Evolutionary conservation across 768 basidiomycete genomes (phyloP).

Genomic region (Epithele typhae): DNA sequence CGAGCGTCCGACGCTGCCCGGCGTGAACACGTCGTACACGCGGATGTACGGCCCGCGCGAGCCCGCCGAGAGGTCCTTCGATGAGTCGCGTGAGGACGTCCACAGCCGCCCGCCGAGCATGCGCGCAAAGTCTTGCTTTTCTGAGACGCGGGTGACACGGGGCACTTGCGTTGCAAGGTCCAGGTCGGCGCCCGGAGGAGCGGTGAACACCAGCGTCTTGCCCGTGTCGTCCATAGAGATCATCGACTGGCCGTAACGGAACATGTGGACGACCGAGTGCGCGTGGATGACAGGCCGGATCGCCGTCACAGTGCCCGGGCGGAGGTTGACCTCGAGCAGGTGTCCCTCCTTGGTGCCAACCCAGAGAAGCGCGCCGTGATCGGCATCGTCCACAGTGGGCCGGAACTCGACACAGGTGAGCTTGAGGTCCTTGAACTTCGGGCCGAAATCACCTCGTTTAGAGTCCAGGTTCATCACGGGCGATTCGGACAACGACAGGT

Average conservation of each 20-base stretch:
- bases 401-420: conserved; percentile 79
- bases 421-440: conserved; percentile 57
- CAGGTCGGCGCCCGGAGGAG: conserved; percentile 18
- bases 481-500: conserved; percentile 43
- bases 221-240: conserved; percentile 82
- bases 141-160: conserved; percentile 63
- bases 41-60: conserved; percentile 68
- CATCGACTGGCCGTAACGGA: conserved; percentile 68
- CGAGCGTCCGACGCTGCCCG: conserved; percentile 49
- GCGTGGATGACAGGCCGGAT: conserved; percentile 61
- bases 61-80: no score
- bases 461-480: conserved; percentile 53
- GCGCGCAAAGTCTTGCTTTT: conserved; percentile 78
- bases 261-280: conserved; percentile 65
- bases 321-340: conserved; percentile 76
- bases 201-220: conserved; percentile 67
- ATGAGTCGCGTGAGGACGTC: conserved; percentile 66
- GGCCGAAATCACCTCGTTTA: conserved; percentile 48
- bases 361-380: conserved; percentile 71
- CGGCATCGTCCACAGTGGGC: conserved; percentile 38
- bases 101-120: conserved; percentile 76
- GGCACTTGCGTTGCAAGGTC: conserved; percentile 44
- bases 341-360: conserved; percentile 89
- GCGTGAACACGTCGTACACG: conserved; percentile 71
- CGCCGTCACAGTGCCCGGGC: conserved; percentile 51